Conservation (phyloP, 768 basidiomycete genomes). For the Obba rivulosa region DNA sequence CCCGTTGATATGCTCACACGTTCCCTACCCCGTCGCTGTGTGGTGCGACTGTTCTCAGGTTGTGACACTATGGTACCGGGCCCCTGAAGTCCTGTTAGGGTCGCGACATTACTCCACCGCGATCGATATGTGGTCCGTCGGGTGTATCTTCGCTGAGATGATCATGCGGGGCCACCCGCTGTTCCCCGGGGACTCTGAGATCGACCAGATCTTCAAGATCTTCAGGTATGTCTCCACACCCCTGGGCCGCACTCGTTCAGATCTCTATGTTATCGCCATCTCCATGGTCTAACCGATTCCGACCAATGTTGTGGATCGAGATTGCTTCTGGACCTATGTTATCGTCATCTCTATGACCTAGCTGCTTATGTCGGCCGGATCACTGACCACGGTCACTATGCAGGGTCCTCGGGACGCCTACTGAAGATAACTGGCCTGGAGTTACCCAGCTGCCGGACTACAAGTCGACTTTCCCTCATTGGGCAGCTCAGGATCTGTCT, state of each 20-base stretch:
- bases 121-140: constrained; percentile 99
- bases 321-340: neutral
- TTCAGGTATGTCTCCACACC: no score
- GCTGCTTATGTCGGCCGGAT: neutral
- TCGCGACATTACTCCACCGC: constrained; percentile 96
- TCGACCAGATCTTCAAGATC: constrained; percentile 99
- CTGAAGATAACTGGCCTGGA: constrained; percentile 88
- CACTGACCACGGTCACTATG: constrained; percentile 3
- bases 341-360: neutral
- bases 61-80: constrained; percentile 98
- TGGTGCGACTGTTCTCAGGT: constrained; percentile 51
- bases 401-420: constrained; percentile 92
- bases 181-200: constrained; percentile 99
- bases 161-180: constrained; percentile 84
- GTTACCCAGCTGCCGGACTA: constrained; percentile 87
- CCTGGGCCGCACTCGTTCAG: no score
- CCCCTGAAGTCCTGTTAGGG: constrained; percentile 94
- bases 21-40: neutral
- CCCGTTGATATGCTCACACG: neutral
- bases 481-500: constrained; percentile 72
- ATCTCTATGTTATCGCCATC: neutral
- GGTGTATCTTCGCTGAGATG: constrained; percentile 99
- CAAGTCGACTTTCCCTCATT: constrained; percentile 95
- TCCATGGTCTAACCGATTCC: neutral
- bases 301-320: neutral